Conservation (phyloP, 129 eudicot species). For the Lonicera japonica region DNA sequence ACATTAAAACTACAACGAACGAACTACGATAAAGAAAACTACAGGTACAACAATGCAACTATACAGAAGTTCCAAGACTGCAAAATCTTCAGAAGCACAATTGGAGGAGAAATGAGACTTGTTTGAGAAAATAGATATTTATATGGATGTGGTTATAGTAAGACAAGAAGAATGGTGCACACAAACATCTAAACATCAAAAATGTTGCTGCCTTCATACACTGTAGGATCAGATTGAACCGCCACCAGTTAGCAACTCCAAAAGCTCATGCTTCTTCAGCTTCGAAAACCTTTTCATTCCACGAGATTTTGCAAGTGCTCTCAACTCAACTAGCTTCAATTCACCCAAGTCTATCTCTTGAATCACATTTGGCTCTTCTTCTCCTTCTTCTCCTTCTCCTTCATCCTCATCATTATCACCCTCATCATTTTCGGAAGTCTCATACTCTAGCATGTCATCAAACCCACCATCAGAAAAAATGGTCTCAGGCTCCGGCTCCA, state of each 20-base stretch:
- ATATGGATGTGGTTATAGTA: too few species aligned
- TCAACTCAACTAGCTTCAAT: not conserved
- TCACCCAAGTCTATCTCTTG: not conserved
- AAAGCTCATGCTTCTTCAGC: slow-evolving; percentile 68
- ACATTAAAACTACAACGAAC: too few species aligned
- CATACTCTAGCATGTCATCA: slow-evolving; percentile 10
- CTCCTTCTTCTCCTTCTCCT: not conserved
- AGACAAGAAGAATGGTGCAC: too few species aligned
- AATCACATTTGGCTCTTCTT: slow-evolving; percentile 18
- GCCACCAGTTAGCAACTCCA: slow-evolving; percentile 56
- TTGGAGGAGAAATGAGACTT: too few species aligned
- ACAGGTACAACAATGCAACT: too few species aligned
- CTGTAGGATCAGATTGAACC: slow-evolving; percentile 14
- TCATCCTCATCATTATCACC: slow-evolving; percentile 6
- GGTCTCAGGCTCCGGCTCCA: slow-evolving; percentile 7
- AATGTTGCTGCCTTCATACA: not conserved
- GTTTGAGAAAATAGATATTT: too few species aligned
- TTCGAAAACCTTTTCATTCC: slow-evolving; percentile 80
- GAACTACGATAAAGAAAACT: too few species aligned
- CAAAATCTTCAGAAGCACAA: too few species aligned
- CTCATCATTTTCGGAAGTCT: not conserved
- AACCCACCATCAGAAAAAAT: slow-evolving; percentile 17
- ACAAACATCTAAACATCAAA: not conserved
- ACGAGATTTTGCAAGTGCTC: slow-evolving; percentile 73
- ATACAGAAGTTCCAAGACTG: too few species aligned